Base-by-base conservation (phyloP, 2,329 filamentous ascomycete species). In the Aspergillus viridinutans region DNA sequence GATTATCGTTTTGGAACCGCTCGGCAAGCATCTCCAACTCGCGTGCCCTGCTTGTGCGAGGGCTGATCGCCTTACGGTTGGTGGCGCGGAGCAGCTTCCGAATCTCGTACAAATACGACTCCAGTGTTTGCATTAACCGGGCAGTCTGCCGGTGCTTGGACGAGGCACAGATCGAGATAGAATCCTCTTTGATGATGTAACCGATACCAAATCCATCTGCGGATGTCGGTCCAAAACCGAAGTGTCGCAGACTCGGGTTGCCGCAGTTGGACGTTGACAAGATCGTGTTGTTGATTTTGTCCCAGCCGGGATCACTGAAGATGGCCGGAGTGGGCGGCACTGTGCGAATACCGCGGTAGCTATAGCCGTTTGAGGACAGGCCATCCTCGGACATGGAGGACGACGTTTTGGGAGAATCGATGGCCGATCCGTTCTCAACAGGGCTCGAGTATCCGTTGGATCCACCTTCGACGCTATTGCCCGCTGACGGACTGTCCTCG, bases 261-360 rank as follows among this genome's bases (percentile, higher is more conserved):
- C 94, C 94, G 74, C 94, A 99, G 80, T 99, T 99, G n/a, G 92
- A 97, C 0, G 94, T 97, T 6, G 90, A 96, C 42, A 99, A 80
- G 62, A 97, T 90, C 8, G 93, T 97, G 61, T 85, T 95, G 79
- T 97, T 97, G 63, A 97, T 84, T 71, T 90, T 92, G 74, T 97
- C 93, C 92, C 92, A 99, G 50, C 93, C 94, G 1, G 83, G 66
- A 69, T 99, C 94, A 50, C 88, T 86, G 73, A 97, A 99, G 56
- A 99, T 82, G 5, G 87, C 79, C 0, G 94, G 94, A 82, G 56
- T 79, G 69, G 69, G 81, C 69, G 66, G 80, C 55, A 66, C 70
- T 28, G 69, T 61, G 38, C 78, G 78, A 56, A 69, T 55, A 12
- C 81, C 77, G 47, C 81, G 80, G 62, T 77, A 77, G 61, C 81